Evolutionary conservation across 768 basidiomycete genomes (phyloP), one percentile per base, ranked within the genome.

Genomic region (Pholiota conissans): DNA sequence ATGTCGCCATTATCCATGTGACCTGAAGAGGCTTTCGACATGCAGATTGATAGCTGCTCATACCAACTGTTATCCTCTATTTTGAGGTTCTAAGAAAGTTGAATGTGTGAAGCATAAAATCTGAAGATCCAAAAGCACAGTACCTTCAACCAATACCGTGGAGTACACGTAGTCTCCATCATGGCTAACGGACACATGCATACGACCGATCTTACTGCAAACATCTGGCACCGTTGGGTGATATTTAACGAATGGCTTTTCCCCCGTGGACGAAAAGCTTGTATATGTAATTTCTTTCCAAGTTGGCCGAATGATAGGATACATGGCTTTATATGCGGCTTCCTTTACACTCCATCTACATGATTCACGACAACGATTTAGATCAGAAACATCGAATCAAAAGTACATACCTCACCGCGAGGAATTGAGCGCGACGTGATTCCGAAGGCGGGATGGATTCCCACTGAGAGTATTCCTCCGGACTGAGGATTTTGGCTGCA

Each of bases 281-380:
- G 69, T 66, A 51, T 80, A 90, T 5, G 80, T 80, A 58, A 93
- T 69, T 24, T 93, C 84, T 65, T 91, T 90, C 93, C 92, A 94
- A 6, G 81, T 83, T 16, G 89, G 84, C 29, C 65, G 74, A 39
- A 80, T 66, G 18, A 57, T 28, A 0, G 91, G 91, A 67, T 84
- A 91, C 57, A 93, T 66, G 0, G 92, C 93, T 67, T 95, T 95
- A 75, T 93, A 95, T 0, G 86, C 85, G 0, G 93, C 90, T 71
- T 95, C 93, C 63, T 95, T 95, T 18, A 90, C 81, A 29, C 84
- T 78, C 90, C 91, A 95, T 14, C 92, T 94, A 63, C 3, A 26
- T 18, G 48, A 40, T 27, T 18, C 58, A 34, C 2, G 9, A 10
- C 37, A 26, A 18, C 18, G 0, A 10, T 18, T 29, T 20, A n/a